A percentile compares a stretch with the other conserved stretches of the same genome.
phyloP scores from a whole-genome alignment of 768 basidiomycete genomes.

The Boletus rubroflammeus region DNA sequence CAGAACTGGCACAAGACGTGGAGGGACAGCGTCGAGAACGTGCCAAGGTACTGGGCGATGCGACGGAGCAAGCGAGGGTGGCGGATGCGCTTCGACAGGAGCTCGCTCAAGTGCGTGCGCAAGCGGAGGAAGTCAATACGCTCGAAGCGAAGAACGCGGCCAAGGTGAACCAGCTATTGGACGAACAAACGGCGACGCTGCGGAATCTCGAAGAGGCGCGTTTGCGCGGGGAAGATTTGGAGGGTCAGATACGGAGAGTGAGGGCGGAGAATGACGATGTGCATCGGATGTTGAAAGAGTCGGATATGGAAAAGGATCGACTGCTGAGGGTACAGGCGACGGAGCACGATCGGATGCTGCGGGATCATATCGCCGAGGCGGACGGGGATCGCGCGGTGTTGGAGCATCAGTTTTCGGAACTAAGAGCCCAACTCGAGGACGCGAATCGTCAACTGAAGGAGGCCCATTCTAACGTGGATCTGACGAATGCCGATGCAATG shows the following conservation, averaged over 20 bases:
- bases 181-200: conserved; percentile 72
- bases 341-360: conserved; percentile 62
- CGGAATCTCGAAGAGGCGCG: conserved; percentile 74
- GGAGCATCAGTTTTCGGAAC: conserved; percentile 80
- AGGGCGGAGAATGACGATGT: conserved; percentile 67
- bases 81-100: conserved; percentile 63
- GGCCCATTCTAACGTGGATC: conserved; percentile 53
- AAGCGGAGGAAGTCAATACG: conserved; percentile 65
- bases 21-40: conserved; percentile 54
- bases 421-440: conserved; percentile 59
- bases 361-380: conserved; percentile 89
- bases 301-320: conserved; percentile 74
- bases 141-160: conserved; percentile 61
- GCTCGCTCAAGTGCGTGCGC: conserved; percentile 53
- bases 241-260: conserved; percentile 68
- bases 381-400: conserved; percentile 92
- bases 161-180: conserved; percentile 62
- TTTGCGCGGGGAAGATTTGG: conserved; percentile 67
- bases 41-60: conserved; percentile 59
- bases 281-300: conserved; percentile 61
- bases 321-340: conserved; percentile 69
- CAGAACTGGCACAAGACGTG: conserved; percentile 51
- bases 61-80: conserved; percentile 58
- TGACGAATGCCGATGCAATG: conserved; percentile 63
- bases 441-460: conserved; percentile 63